phyloP scores from a whole-genome alignment of 2,329 filamentous ascomycete genomes.

The Pestalotiopsis sp. region DNA sequence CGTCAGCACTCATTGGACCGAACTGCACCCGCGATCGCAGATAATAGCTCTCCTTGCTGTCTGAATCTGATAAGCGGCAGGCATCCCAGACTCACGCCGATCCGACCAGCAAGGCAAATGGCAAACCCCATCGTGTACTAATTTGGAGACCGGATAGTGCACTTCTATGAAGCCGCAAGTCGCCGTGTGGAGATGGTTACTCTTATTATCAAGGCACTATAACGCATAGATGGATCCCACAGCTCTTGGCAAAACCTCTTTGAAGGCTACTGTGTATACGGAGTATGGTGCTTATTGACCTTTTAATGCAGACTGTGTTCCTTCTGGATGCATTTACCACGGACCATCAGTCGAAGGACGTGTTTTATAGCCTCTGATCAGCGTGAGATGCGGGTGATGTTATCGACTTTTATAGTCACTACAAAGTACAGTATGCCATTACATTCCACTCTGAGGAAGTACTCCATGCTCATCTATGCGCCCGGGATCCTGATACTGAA shows the following conservation, averaged over 20 bases:
- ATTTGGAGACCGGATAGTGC: too few relatives aligned
- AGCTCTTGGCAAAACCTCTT: not conserved
- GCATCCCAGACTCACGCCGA: not conserved
- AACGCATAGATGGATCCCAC: not conserved
- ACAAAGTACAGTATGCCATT: too few relatives aligned
- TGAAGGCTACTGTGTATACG: not conserved
- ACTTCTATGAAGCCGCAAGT: too few relatives aligned
- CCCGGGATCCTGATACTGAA: conserved; percentile 1
- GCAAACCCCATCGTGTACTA: too few relatives aligned
- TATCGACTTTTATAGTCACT: too few relatives aligned
- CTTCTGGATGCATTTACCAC: not conserved
- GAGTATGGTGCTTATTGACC: not conserved
- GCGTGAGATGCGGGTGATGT: too few relatives aligned
- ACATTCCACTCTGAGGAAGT: not conserved
- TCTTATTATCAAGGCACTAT: not conserved
- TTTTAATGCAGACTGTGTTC: not conserved
- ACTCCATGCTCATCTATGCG: not conserved
- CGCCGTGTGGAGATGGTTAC: too few relatives aligned
- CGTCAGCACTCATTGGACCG: not conserved
- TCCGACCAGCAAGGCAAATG: not conserved
- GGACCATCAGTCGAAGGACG: not conserved
- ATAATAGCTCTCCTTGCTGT: not conserved
- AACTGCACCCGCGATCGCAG: not conserved
- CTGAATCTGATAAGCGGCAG: not conserved
- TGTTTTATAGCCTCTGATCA: not conserved